A percentile compares a stretch with the other conserved stretches of the same genome.
phyloP scores from a whole-genome alignment of 768 basidiomycete genomes.

The Trametes maxima region DNA sequence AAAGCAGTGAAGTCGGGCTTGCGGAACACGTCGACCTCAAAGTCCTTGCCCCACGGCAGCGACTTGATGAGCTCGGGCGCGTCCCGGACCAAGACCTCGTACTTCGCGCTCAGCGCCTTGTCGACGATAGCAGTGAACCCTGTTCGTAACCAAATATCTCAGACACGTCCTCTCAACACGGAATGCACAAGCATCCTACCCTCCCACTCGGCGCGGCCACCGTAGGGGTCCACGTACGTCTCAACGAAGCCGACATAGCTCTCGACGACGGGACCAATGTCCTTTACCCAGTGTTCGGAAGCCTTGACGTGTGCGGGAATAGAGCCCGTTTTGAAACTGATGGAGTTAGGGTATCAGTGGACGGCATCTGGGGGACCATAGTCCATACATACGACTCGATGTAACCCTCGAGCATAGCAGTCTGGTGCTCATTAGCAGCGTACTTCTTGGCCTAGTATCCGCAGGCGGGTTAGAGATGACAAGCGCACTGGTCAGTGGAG shows the following conservation, averaged over 20 bases:
- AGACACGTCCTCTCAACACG: neutral
- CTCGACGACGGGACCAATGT: slow-evolving; percentile 85
- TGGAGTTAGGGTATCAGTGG: neutral
- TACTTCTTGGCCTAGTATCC: slow-evolving; percentile 65
- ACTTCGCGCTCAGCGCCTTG: slow-evolving; percentile 81
- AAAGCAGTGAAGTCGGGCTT: slow-evolving; percentile 90
- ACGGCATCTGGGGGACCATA: neutral
- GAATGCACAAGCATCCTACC: slow-evolving; percentile 41
- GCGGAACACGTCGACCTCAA: slow-evolving; percentile 60
- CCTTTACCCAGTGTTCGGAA: slow-evolving; percentile 82
- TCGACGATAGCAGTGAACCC: slow-evolving; percentile 89
- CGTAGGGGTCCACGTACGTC: slow-evolving; percentile 83
- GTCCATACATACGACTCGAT: slow-evolving; percentile 64
- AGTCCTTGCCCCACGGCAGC: slow-evolving; percentile 75
- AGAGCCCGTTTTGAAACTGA: slow-evolving; percentile 76
- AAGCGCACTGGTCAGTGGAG: neutral
- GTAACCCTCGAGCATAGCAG: slow-evolving; percentile 74
- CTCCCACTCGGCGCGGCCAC: slow-evolving; percentile 93
- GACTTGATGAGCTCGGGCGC: slow-evolving; percentile 81
- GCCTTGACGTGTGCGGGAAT: slow-evolving; percentile 80
- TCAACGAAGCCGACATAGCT: slow-evolving; percentile 87
- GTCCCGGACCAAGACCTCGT: slow-evolving; percentile 69
- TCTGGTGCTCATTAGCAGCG: slow-evolving; percentile 72
- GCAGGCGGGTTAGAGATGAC: neutral
- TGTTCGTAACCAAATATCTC: slow-evolving; percentile 28